Base-by-base conservation (phyloP, 1,139 yeast genomes). In the Suhomyces bribrorum region DNA sequence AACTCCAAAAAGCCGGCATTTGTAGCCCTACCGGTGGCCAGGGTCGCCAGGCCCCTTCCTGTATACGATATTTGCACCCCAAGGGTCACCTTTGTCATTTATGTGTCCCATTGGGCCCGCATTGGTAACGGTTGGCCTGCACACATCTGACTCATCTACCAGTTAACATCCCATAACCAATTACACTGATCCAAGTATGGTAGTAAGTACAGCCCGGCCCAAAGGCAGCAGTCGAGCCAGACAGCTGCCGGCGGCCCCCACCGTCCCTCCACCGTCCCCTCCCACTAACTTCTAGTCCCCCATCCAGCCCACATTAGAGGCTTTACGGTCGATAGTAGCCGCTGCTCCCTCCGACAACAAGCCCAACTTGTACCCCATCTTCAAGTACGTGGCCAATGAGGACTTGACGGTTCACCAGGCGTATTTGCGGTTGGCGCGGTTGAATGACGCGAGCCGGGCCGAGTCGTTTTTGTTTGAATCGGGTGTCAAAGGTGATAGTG, bases 331-430 rank as follows among this genome's bases (percentile, higher is more conserved):
- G 12, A 66, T 76, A 31, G 68, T 79, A 36, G 62, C 62, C 31
- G 53, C 62, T 16, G 77, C 79, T 44, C 49, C 63, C 40, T 47
- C 58, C 13, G 32, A 49, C 7, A 43, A 56, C 7, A 47, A 43
- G 18, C 77, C 81, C 32, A 85, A 86, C 57, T 66, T 88, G 53
- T 86, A 83, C 55, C 97, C 97, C 2, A 80, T 92, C 20, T 88
- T 77, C 64, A 77, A 86, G 26, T 82, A 79, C 46, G 78, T 87
- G 44, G 75, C 85, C 8, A 82, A 88, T 13, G 88, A 85, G 44
- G 85, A 85, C 45, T 66, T 89, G 53, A 87, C 95, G 2, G 95
- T 96, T 2, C 95, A 90, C 56, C 79, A 79, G 45, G 97, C 97
- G 0, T 92, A 90, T 59, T 69, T 94, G 57, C 86, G 85, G 61